Conservation (phyloP, 208 protist species). For the Leishmania major region DNA sequence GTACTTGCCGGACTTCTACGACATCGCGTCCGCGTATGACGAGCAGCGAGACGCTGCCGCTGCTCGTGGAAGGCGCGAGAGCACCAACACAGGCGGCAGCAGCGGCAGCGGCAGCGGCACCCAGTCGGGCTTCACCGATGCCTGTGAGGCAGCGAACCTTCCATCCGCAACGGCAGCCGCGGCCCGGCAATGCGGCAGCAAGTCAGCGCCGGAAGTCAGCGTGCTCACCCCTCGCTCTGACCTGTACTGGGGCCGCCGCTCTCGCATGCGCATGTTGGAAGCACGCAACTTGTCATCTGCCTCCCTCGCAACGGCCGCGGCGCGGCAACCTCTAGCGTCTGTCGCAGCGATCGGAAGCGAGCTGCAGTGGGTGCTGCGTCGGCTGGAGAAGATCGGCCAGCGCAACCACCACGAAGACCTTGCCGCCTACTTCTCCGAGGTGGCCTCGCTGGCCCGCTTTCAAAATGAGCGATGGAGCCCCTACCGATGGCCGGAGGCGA, state of each 20-base stretch:
- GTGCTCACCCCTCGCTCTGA: slow-evolving; percentile 19
- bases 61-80: background rate
- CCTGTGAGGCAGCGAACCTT: background rate
- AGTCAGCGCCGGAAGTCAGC: background rate
- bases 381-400: slow-evolving; percentile 30
- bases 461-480: slow-evolving; percentile 29
- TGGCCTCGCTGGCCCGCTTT: slow-evolving; percentile 26
- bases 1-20: slow-evolving; percentile 32
- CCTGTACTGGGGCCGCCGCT: slow-evolving; percentile 32
- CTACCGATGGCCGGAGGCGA: slow-evolving; percentile 29
- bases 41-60: background rate
- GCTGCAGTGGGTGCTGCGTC: slow-evolving; percentile 29
- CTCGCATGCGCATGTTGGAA: slow-evolving; percentile 25
- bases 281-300: slow-evolving; percentile 8
- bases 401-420: slow-evolving; percentile 41
- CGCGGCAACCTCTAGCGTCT: slow-evolving; percentile 4
- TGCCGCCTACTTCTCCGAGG: slow-evolving; percentile 48
- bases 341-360: slow-evolving; percentile 10
- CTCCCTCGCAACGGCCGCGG: background rate
- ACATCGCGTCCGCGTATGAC: slow-evolving; percentile 15
- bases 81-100: background rate
- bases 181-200: background rate
- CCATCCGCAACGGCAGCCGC: background rate
- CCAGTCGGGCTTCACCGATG: background rate
- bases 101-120: background rate